These are phyloP conservation scores for Nectriaceae sp. DNA, from an alignment of 2,329 filamentous ascomycete genomes.

Conservation along the genomic window DNA sequence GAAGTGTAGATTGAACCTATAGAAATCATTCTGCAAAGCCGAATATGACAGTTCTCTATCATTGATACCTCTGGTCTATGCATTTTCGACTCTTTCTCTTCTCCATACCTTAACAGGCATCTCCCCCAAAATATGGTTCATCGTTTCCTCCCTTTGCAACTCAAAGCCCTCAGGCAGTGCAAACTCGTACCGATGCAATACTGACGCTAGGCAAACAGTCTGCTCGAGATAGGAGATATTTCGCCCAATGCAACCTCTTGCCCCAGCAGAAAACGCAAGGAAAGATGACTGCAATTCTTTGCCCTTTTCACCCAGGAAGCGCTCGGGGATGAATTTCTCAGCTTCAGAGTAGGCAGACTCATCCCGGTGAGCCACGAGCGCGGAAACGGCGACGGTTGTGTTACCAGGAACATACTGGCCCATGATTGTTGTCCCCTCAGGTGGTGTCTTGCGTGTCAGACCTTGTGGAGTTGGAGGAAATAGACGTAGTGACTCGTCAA, in stretches of 20 bases:
- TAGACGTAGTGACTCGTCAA: slow-evolving; percentile 48
- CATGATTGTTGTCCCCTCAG: slow-evolving; percentile 29
- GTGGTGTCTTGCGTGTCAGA: slow-evolving; percentile 27
- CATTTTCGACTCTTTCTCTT: slow-evolving; percentile 11
- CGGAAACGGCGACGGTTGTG: slow-evolving; percentile 41
- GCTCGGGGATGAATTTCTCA: slow-evolving; percentile 40
- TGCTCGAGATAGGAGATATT: slow-evolving; percentile 47
- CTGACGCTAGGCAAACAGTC: slow-evolving; percentile 41
- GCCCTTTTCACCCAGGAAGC: slow-evolving; percentile 41
- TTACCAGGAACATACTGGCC: slow-evolving; percentile 36
- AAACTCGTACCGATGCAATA: slow-evolving; percentile 46
- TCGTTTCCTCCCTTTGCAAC: slow-evolving; percentile 17
- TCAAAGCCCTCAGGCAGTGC: slow-evolving; percentile 15
- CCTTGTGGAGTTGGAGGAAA: slow-evolving; percentile 29
- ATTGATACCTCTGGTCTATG: too few relatives aligned
- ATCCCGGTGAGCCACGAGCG: slow-evolving; percentile 40
- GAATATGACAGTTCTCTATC: too few relatives aligned
- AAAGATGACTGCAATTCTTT: slow-evolving; percentile 38
- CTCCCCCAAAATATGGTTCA: slow-evolving; percentile 18
- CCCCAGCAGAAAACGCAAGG: slow-evolving; percentile 43
- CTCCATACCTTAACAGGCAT: slow-evolving; percentile 21
- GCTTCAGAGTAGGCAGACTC: slow-evolving; percentile 40
- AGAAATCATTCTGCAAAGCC: too few relatives aligned
- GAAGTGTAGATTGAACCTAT: too few relatives aligned
- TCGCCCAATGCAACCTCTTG: slow-evolving; percentile 42